A percentile compares a stretch with the other conserved stretches of the same genome.
Evolutionary conservation across 1,284 basidiomycete species (phyloP).

Genomic region (Garcileccinum viscosum): DNA sequence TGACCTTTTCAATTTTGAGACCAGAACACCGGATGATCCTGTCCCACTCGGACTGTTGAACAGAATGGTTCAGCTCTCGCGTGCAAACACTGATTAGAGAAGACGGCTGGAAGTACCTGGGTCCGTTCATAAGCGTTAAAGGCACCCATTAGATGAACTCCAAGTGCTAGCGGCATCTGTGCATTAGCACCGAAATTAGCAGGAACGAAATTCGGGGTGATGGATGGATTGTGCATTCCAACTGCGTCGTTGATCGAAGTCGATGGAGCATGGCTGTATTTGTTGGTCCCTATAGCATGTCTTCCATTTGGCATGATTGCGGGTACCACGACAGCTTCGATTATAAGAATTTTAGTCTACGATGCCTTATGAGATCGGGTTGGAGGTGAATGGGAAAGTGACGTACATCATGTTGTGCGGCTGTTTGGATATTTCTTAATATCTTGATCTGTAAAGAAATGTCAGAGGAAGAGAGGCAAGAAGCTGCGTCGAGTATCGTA

Average conservation of each 20-base stretch:
- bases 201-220: conserved; percentile 6
- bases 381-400: neutral
- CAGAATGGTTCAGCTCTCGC: neutral
- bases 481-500: neutral
- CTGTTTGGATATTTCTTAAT: conserved; percentile 5
- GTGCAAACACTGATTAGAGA: neutral
- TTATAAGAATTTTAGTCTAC: conserved; percentile 13
- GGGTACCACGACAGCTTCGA: conserved; percentile 8
- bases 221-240: neutral
- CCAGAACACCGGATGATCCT: neutral
- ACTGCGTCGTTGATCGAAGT: neutral
- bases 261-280: neutral
- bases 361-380: neutral
- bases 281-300: neutral
- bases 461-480: conserved; percentile 1
- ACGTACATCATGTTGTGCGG: conserved; percentile 4
- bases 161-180: conserved; percentile 14
- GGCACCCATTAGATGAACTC: conserved; percentile 13
- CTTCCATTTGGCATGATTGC: conserved; percentile 1
- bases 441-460: conserved; percentile 1
- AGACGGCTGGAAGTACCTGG: neutral
- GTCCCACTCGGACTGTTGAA: neutral
- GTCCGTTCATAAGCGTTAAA: conserved; percentile 9
- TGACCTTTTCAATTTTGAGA: neutral
- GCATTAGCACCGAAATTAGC: conserved; percentile 9